Evolutionary conservation across 2,329 filamentous ascomycete genomes (phyloP).

Genomic region (Neofusicoccum laricinum): DNA sequence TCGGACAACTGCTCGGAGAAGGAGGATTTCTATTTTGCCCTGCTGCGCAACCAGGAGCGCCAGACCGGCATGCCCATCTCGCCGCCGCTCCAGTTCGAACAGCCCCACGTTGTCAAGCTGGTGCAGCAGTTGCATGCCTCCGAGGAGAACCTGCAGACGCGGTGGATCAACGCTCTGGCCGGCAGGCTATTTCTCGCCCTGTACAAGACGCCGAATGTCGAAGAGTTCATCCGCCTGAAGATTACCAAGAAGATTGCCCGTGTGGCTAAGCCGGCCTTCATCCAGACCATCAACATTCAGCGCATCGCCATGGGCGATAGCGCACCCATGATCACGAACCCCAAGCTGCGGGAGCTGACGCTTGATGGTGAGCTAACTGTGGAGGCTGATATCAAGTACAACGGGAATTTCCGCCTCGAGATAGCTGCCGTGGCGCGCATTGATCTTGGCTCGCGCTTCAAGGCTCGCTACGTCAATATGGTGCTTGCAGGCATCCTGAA

Average conservation of each 20-base stretch:
- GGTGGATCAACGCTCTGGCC: slow-evolving; percentile 90
- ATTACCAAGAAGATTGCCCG: slow-evolving; percentile 95
- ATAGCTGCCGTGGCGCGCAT: slow-evolving; percentile 91
- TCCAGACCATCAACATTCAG: slow-evolving; percentile 79
- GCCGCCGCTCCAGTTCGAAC: slow-evolving; percentile 69
- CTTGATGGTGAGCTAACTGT: slow-evolving; percentile 87
- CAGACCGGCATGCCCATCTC: slow-evolving; percentile 61
- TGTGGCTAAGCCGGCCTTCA: slow-evolving; percentile 86
- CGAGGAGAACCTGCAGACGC: slow-evolving; percentile 83
- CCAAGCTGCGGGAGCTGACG: slow-evolving; percentile 81
- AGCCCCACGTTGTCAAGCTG: slow-evolving; percentile 81
- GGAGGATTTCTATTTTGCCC: slow-evolving; percentile 95
- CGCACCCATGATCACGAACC: slow-evolving; percentile 84
- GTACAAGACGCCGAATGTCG: slow-evolving; percentile 79
- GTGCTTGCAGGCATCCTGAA: slow-evolving; percentile 82
- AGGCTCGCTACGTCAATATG: slow-evolving; percentile 83
- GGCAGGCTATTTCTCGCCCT: slow-evolving; percentile 84
- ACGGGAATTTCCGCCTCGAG: slow-evolving; percentile 83
- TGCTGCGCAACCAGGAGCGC: slow-evolving; percentile 80
- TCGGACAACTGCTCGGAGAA: slow-evolving; percentile 95
- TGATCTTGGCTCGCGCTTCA: slow-evolving; percentile 84
- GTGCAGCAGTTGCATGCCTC: slow-evolving; percentile 89
- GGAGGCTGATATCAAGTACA: slow-evolving; percentile 85
- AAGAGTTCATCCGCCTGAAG: slow-evolving; percentile 76
- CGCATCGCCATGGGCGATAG: slow-evolving; percentile 83